Base-by-base conservation (phyloP, 2,329 filamentous ascomycete genomes). In the Calonectria henricotiae region DNA sequence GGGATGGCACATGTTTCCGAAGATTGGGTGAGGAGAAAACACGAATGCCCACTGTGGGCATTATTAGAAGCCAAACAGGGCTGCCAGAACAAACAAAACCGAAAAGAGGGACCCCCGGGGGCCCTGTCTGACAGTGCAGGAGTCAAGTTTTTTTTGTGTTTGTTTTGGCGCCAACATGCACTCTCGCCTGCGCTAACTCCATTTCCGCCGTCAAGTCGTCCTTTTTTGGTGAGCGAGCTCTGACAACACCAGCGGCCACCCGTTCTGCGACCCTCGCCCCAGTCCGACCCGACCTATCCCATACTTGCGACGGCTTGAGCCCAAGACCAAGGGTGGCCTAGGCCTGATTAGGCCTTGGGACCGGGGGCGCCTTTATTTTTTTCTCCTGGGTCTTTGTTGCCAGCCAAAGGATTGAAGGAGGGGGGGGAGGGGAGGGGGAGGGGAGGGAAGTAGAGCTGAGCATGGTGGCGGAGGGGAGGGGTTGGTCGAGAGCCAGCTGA, bases 311-410 rank as follows among this genome's bases (percentile, higher is more conserved):
- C 23, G 46, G 46, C 44, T 20, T 30, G 55, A 35, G 55, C 35
- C 55, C 55, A 41, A 60, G 55, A 17, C 27, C 27, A 30, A 30
- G 32, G 35, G 35, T n/a, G 13, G 43, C 37, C 67, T 69, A 69
- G 43, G 32, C 67, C 37, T 13, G 35, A 69, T 65, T 69, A 32
- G 62, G 61, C 37, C 37, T 37, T 27, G 54, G 51, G 61, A 25
- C 51, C 51, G 61, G 51, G 51, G 43, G 6, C 8, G 39, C 61
- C 3, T 39, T 12, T 64, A 32, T 27, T 49, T 65, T 15, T 43
- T 51, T 60, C 8, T 35, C 51, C 37, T 39, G 44, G 41, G 46
- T 39, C 23, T n/a, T 55, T 55, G 51, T 7, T 30, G 27, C 37
- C 51, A 35, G 51, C 51, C 51, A 55, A 35, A 55, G 54, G 64